A percentile compares a stretch with the other conserved stretches of the same genome.
Conservation (phyloP, 352 stramenopile genomes). For the Peronospora destructor region DNA sequence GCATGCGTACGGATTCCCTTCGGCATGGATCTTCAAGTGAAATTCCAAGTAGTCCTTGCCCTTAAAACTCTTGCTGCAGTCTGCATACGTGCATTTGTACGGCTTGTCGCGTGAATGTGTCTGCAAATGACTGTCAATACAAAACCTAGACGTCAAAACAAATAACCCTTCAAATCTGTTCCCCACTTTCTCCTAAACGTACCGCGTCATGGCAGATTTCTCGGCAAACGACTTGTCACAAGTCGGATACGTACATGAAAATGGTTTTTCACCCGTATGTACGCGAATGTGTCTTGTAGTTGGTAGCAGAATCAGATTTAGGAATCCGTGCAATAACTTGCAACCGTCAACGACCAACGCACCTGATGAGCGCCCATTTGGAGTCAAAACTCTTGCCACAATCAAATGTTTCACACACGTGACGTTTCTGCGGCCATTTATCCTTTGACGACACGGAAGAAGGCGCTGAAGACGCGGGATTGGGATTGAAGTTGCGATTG, state of each 20-base stretch:
- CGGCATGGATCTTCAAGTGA: constrained; percentile 77
- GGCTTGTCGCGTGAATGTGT: constrained; percentile 82
- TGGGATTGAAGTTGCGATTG: constrained; percentile 8
- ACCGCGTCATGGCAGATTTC: constrained; percentile 84
- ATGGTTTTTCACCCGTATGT: constrained; percentile 85
- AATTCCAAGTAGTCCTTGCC: constrained; percentile 83
- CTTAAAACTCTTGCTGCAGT: constrained; percentile 86
- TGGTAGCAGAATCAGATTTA: constrained; percentile 2
- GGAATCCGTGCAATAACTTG: not conserved
- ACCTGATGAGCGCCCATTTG: constrained; percentile 79
- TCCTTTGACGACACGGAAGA: constrained; percentile 46
- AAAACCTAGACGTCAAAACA: constrained; percentile 6
- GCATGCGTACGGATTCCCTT: constrained; percentile 76
- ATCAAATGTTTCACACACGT: constrained; percentile 55
- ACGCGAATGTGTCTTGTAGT: constrained; percentile 72
- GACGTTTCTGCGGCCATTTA: constrained; percentile 63
- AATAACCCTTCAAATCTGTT: constrained; percentile 16
- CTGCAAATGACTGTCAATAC: constrained; percentile 52
- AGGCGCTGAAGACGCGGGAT: constrained; percentile 27
- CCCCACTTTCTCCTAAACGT: constrained; percentile 8
- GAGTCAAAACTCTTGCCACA: constrained; percentile 84
- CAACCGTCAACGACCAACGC: constrained; percentile 3
- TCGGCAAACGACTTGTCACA: constrained; percentile 87
- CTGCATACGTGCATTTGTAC: constrained; percentile 80
- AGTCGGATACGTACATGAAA: constrained; percentile 69